Conservation (phyloP, 2,329 filamentous ascomycete genomes). For the Fusarium guadeloupense region DNA sequence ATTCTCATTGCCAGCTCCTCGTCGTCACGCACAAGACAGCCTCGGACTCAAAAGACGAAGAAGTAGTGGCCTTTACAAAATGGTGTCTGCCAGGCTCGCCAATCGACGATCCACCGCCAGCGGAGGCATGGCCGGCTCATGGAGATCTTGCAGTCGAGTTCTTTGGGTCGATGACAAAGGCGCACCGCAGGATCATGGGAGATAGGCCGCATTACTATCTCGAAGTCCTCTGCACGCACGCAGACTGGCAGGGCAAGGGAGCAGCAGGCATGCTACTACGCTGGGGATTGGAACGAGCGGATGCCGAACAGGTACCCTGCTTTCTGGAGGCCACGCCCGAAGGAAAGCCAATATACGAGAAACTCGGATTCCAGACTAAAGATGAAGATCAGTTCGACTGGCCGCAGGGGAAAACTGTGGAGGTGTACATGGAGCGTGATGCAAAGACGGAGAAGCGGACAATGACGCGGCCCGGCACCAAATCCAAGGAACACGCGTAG, state of each 20-base stretch:
- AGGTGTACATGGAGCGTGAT: slow-evolving; percentile 51
- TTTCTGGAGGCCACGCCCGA: slow-evolving; percentile 62
- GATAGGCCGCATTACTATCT: slow-evolving; percentile 59
- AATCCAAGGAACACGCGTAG: slow-evolving; percentile 14
- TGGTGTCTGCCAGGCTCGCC: slow-evolving; percentile 52
- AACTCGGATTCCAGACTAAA: slow-evolving; percentile 56
- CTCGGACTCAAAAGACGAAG: slow-evolving; percentile 18
- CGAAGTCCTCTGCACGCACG: slow-evolving; percentile 56
- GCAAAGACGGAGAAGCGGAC: slow-evolving; percentile 17
- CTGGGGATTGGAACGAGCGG: slow-evolving; percentile 59
- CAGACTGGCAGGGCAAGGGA: slow-evolving; percentile 57
- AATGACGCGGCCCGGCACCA: slow-evolving; percentile 16
- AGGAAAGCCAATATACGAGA: slow-evolving; percentile 58
- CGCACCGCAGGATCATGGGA: slow-evolving; percentile 51
- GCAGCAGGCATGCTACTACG: slow-evolving; percentile 54
- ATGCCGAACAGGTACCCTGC: slow-evolving; percentile 53
- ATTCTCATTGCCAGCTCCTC: slow-evolving; percentile 52
- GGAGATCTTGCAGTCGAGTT: slow-evolving; percentile 53
- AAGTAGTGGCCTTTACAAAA: slow-evolving; percentile 57
- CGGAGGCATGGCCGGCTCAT: slow-evolving; percentile 52
- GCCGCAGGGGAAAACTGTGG: slow-evolving; percentile 46
- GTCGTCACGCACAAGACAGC: slow-evolving; percentile 50
- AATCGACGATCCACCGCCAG: slow-evolving; percentile 37
- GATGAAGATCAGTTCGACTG: slow-evolving; percentile 48
- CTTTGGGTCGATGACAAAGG: slow-evolving; percentile 50